Evolutionary conservation across 176 grass and related monocot genomes (phyloP), one percentile per base, ranked within the genome.

Genomic region (Oryza glumipatula): DNA sequence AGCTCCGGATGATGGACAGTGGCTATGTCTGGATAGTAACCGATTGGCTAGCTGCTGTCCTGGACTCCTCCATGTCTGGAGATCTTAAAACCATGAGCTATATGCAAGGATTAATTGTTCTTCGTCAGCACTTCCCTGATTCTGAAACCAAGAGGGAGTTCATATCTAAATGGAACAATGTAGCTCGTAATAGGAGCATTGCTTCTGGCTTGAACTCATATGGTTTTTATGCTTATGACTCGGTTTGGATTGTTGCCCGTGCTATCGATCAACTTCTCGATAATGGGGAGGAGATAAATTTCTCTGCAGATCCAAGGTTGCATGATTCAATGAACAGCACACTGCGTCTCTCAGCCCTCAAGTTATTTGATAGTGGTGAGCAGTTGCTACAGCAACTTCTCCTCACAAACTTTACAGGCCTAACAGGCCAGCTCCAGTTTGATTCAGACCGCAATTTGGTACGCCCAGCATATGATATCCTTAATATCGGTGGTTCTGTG

Each of bases 21-120:
- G 94, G 91, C 73, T 97, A 97, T 72, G 94, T 94, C 9, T 97
- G 94, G 94, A 97, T 97, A 69, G 91, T 88, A 84, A 94, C 94
- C 23, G 91, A 94, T 79, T 94, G 94, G 94, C 87, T 94, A 65
- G 91, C 94, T 80, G 79, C 94, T 73, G 91, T 94, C 88, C 56
- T 97, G 80, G 94, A 97, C 87, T 97, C 89, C n/a, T 89, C 86
- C 2, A 48, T 15, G 1, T 44, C 51, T 19, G 51, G 46, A 77
- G 68, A 83, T 76, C 30, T 43, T 54, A 88, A 90, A 79, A 67
- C 26, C 67, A 79, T 88, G 77, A 81, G 74, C 77, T 76, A 88
- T 85, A 84, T 92, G 84, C 91, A 97, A 67, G 91, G 94, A 74
- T 64, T 88, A 76, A 88, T 97, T 81, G 67, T 97, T 80, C 89